phyloP scores from a whole-genome alignment of 1,139 yeast genomes.

The Chernovozyma sophiae-reginae region DNA sequence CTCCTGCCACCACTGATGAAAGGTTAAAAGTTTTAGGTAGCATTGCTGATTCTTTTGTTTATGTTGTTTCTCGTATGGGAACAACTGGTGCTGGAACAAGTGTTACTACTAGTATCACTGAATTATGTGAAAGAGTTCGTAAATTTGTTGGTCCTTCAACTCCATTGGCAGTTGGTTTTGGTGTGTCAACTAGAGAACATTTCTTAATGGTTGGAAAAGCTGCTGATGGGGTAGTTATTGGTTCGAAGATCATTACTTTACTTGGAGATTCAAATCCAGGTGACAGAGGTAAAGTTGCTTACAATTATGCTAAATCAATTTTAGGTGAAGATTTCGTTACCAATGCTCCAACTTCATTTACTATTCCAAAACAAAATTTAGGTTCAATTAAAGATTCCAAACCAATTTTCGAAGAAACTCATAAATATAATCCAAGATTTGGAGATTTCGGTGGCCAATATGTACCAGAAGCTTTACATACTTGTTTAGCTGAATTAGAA shows the following conservation, averaged over 20 bases:
- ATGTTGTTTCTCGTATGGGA: constrained; percentile 97
- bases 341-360: constrained; percentile 27
- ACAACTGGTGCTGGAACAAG: constrained; percentile 83
- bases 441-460: constrained; percentile 99
- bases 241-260: constrained; percentile 73
- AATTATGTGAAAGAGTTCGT: constrained; percentile 71
- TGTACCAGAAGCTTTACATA: constrained; percentile 93
- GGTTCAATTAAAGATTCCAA: constrained; percentile 22
- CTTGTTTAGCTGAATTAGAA: constrained; percentile 87
- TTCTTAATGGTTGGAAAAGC: constrained; percentile 71
- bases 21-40: constrained; percentile 72
- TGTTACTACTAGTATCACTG: constrained; percentile 62
- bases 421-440: constrained; percentile 66
- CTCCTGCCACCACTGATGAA: constrained; percentile 93
- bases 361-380: constrained; percentile 7
- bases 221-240: constrained; percentile 95
- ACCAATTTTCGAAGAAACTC: constrained; percentile 50
- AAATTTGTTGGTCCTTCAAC: constrained; percentile 63
- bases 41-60: constrained; percentile 91
- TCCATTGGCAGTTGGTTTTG: constrained; percentile 96
- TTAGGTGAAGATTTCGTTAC: constrained; percentile 54
- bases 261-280: constrained; percentile 63
- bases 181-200: constrained; percentile 92
- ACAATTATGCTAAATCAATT: constrained; percentile 63
- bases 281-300: constrained; percentile 57